Percentiles rank a stretch among this genome's conserved stretches.
Conservation (phyloP, 768 basidiomycete species). For the Termitomyces sp. region DNA sequence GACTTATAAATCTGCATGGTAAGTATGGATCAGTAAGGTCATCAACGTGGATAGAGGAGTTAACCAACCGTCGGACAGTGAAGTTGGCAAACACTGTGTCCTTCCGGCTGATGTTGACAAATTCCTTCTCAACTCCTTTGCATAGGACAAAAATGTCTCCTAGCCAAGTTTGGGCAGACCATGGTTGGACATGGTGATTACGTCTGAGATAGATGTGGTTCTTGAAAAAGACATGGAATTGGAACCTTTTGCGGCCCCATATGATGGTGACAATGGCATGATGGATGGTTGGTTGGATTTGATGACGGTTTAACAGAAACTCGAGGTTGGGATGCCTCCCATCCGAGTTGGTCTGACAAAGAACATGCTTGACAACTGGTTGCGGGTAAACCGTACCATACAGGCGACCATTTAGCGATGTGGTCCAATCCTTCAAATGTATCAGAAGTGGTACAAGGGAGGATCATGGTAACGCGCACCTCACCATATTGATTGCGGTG, state of each 20-base stretch:
- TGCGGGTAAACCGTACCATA: neutral
- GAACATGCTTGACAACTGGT: neutral
- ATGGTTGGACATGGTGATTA: neutral
- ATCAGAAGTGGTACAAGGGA: neutral
- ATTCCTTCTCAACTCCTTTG: neutral
- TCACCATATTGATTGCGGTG: neutral
- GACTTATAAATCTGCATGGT: neutral
- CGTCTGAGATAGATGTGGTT: neutral
- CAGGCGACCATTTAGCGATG: neutral
- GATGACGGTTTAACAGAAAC: neutral
- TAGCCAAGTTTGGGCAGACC: neutral
- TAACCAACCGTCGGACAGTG: neutral
- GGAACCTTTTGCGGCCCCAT: neutral
- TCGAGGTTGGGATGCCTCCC: neutral
- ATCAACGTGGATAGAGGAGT: neutral
- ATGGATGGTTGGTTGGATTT: neutral
- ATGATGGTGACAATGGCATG: neutral
- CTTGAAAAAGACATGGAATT: neutral
- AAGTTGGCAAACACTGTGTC: neutral
- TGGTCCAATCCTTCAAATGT: neutral
- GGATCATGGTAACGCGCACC: neutral
- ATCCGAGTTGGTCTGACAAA: neutral
- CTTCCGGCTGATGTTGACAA: neutral
- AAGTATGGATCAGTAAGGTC: neutral
- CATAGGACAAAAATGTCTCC: neutral